Base-by-base conservation (phyloP, 2,329 filamentous ascomycete species). In the Aureobasidium sp. region DNA sequence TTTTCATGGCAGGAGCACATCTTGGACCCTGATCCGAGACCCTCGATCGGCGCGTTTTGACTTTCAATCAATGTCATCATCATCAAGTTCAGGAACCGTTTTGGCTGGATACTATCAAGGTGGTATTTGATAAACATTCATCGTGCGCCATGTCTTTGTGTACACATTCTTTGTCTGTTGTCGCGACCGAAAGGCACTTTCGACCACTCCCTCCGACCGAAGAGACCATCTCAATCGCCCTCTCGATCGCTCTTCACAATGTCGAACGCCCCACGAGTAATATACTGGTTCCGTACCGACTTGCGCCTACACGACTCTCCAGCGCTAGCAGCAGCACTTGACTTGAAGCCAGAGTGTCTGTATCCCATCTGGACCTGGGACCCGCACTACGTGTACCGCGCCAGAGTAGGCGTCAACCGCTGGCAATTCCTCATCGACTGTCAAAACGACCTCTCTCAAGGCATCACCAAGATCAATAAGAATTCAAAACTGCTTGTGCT, bases 331-430 rank as follows among this genome's bases (percentile, higher is more conserved):
- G 87, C 87, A 2, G 89, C 89, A 0, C 74, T 92, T 8, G 86
- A 88, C 62, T 78, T 91, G 7, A 78, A 88, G 0, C 87, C 88
- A 1, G 81, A 82, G 58, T 83, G 81, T 25, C 76, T 92, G 30
- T 91, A 87, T 77, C 88, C 88, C 0, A 82, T 91, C 49, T 92
- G 89, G 80, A 90, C 86, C 1, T 92, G 88, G 87, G 88, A 91
- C 70, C 88, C 88, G 62, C 87, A 91, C 71, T 91, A 91, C 70
- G 87, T 91, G 30, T 91, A 90, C 70, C 81, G 81, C 36, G 84
- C 86, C 1, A 81, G 88, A 62, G 87, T 86, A 5, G 87, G 87
- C 0, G 76, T 84, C 9, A 92, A 92, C 68, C 78, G 89, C 66
- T 91, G 87, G 86, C 85, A 89, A 67, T 91, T 87, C 68, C 73